Percentiles rank a stretch among this genome's conserved stretches.
Evolutionary conservation across 2,329 filamentous ascomycete species (phyloP).

Genomic region (Apiospora kogelbergensis): DNA sequence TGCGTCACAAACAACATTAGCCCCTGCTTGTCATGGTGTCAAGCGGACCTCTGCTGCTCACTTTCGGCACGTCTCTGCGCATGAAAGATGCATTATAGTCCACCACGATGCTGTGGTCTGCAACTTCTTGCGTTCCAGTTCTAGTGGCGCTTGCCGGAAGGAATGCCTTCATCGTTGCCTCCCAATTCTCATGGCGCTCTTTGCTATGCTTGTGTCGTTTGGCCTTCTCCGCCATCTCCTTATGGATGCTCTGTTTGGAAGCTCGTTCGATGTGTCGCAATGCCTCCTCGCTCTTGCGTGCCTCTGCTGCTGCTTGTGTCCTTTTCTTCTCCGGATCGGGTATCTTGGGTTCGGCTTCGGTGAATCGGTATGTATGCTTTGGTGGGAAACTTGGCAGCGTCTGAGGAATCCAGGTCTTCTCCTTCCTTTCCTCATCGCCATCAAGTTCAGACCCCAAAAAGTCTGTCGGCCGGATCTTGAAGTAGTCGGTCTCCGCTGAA

Average conservation of each 20-base stretch:
- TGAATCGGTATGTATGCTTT: conserved; percentile 63
- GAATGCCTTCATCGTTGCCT: conserved; percentile 59
- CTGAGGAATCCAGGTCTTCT: conserved; percentile 55
- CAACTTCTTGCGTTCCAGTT: conserved; percentile 49
- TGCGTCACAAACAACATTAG: conserved; percentile 14
- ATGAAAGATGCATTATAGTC: conserved; percentile 55
- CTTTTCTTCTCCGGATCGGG: conserved; percentile 57
- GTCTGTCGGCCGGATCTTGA: conserved; percentile 39
- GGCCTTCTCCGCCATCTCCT: conserved; percentile 59
- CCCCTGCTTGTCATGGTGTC: conserved; percentile 26
- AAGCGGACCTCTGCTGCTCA: conserved; percentile 39
- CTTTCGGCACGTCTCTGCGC: conserved; percentile 52
- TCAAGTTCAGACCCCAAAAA: conserved; percentile 56
- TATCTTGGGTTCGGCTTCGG: conserved; percentile 39
- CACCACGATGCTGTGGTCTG: conserved; percentile 65
- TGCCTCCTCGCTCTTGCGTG: conserved; percentile 62
- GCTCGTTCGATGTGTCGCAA: conserved; percentile 59
- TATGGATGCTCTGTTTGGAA: conserved; percentile 64
- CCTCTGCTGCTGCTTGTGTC: conserved; percentile 58
- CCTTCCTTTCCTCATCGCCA: conserved; percentile 56
- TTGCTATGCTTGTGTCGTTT: conserved; percentile 52
- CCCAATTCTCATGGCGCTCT: conserved; percentile 60
- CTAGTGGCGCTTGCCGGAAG: conserved; percentile 38
- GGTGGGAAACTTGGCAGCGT: conserved; percentile 63
- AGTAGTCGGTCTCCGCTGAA: conserved; percentile 38